phyloP scores from a whole-genome alignment of 179 eudicot genomes.

The Monotropa hypopitys region DNA sequence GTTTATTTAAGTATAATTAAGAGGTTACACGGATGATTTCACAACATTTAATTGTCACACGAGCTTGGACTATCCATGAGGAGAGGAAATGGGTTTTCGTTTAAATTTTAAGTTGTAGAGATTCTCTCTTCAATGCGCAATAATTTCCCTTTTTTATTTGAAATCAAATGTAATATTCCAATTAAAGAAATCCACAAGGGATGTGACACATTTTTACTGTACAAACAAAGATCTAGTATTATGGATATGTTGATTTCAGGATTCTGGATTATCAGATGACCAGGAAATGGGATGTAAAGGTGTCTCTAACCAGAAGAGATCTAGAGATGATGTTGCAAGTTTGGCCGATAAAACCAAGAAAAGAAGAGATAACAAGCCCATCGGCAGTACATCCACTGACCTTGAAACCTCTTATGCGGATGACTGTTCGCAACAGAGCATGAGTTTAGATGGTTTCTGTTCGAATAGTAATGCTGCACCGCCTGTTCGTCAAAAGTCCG shows the following conservation, averaged over 20 bases:
- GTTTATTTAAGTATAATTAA: background rate
- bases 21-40: background rate
- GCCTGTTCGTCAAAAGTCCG: constrained; percentile 1
- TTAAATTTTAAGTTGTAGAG: background rate
- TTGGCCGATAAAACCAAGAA: constrained; percentile 15
- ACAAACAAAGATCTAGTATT: too few relatives aligned
- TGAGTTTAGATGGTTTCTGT: background rate
- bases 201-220: background rate
- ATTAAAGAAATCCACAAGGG: background rate
- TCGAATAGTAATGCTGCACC: constrained; percentile 2
- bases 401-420: background rate
- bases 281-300: background rate
- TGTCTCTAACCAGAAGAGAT: constrained; percentile 23
- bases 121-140: background rate
- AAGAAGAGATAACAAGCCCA: constrained; percentile 11
- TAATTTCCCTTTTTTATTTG: background rate
- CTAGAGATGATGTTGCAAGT: constrained; percentile 8
- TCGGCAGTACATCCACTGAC: constrained; percentile 8
- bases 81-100: background rate
- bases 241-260: constrained; percentile 17
- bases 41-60: background rate
- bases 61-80: background rate
- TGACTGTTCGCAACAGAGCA: constrained; percentile 6
- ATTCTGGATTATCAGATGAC: constrained; percentile 16
- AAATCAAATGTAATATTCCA: background rate